Conservation (phyloP, 192 early-diverging fungal species). For the Linnemannia schmuckeri region DNA sequence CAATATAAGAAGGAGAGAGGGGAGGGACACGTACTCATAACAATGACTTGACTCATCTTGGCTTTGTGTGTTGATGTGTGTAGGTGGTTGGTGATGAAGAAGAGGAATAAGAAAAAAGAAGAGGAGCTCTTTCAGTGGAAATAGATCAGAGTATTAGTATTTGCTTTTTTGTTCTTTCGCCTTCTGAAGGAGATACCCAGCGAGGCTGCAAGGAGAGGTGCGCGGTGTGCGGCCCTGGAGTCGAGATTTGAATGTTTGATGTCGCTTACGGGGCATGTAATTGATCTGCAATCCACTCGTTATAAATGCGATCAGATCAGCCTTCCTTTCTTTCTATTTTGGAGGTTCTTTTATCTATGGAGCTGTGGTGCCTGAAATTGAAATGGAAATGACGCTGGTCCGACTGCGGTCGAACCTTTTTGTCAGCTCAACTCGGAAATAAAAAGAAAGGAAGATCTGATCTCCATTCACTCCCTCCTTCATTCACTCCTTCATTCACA, state of each 20-base stretch:
- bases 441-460: background rate
- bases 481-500: background rate
- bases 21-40: slow-evolving; percentile 78
- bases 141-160: background rate
- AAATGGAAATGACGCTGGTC: background rate
- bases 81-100: background rate
- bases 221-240: slow-evolving; percentile 4
- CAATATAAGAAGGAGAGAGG: background rate
- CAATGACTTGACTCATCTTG: slow-evolving; percentile 89
- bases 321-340: background rate
- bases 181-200: slow-evolving; percentile 9
- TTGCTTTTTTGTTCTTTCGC: background rate
- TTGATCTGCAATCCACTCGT: background rate
- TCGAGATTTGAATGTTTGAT: background rate
- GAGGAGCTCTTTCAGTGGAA: background rate
- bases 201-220: background rate
- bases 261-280: slow-evolving; percentile 23
- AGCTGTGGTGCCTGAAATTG: background rate
- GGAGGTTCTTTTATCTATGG: background rate
- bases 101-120: background rate
- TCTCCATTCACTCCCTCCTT: slow-evolving; percentile 6
- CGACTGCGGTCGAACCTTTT: slow-evolving; percentile 5
- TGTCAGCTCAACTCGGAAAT: background rate
- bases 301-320: background rate
- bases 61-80: slow-evolving; percentile 4